Evolutionary conservation across 352 stramenopile species (phyloP).

Genomic region (Globisporangium irregulare): DNA sequence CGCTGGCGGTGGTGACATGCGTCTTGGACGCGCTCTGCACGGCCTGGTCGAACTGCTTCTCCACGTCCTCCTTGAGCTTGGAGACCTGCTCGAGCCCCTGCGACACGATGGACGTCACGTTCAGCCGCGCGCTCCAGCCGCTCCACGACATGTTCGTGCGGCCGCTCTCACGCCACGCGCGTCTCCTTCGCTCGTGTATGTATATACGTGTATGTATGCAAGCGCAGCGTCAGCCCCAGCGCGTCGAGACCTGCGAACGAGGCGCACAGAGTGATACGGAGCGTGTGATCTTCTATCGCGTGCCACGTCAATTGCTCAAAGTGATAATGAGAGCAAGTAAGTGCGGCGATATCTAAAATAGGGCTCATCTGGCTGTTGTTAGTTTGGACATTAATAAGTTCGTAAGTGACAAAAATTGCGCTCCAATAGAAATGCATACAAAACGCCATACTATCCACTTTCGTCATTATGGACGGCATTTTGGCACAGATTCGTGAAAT

Average conservation of each 20-base stretch:
- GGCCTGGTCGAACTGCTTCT: conserved; percentile 86
- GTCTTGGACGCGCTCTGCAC: conserved; percentile 32
- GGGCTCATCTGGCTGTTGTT: too few species aligned
- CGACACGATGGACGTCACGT: conserved; percentile 80
- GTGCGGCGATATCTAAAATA: too few species aligned
- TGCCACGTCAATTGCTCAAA: neutral
- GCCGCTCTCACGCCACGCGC: neutral
- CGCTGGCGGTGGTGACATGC: neutral
- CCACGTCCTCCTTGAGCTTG: conserved; percentile 81
- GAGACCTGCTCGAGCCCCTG: conserved; percentile 82
- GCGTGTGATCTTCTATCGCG: neutral
- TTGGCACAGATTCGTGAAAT: too few species aligned
- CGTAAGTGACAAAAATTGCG: too few species aligned
- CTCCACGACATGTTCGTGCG: conserved; percentile 44
- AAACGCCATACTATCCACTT: too few species aligned
- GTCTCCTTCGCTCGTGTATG: neutral
- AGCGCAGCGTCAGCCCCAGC: too few species aligned
- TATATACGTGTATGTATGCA: neutral
- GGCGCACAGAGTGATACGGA: neutral
- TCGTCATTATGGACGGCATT: too few species aligned
- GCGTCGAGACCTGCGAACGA: neutral
- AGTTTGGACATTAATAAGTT: too few species aligned
- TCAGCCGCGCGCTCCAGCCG: conserved; percentile 66
- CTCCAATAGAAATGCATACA: too few species aligned
- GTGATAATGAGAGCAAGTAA: neutral